phyloP scores from a whole-genome alignment of 1,284 basidiomycete species.

The Phellinidium pouzarii region DNA sequence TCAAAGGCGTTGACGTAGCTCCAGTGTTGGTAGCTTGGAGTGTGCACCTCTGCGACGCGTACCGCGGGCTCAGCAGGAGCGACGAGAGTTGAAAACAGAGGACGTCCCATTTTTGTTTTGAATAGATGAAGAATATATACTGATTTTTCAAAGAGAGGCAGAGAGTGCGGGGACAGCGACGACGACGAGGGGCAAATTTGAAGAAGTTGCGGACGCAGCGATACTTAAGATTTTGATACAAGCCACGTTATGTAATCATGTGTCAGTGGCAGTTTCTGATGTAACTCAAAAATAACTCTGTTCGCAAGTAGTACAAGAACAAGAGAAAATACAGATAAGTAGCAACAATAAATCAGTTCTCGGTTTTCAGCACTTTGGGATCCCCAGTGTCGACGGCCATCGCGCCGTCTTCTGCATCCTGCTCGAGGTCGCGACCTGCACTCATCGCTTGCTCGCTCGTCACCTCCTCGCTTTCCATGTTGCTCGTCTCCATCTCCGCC shows the following conservation, averaged over 20 bases:
- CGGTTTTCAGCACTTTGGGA: neutral
- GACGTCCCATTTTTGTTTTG: conserved; percentile 49
- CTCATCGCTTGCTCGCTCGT: neutral
- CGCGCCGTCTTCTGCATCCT: neutral
- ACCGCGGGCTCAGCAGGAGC: conserved; percentile 35
- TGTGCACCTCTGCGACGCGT: conserved; percentile 36
- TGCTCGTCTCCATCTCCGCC: conserved; percentile 13
- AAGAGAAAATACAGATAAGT: neutral
- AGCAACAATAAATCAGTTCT: neutral
- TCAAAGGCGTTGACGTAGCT: conserved; percentile 62
- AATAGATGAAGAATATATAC: neutral
- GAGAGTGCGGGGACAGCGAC: neutral
- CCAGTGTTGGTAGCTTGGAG: conserved; percentile 48
- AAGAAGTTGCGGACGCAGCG: neutral
- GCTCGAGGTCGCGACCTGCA: neutral
- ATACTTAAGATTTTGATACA: conserved; percentile 7
- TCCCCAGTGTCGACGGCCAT: neutral
- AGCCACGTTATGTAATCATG: conserved; percentile 7
- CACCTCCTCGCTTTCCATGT: neutral
- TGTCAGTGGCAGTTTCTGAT: neutral
- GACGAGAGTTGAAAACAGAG: conserved; percentile 46
- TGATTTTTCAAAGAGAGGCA: neutral
- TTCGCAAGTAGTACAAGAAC: neutral
- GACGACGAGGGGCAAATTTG: conserved; percentile 2
- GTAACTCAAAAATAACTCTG: neutral